A percentile compares a stretch with the other conserved stretches of the same genome.
Conservation (phyloP, 2,329 filamentous ascomycete genomes). For the Ceratocystis destructans region DNA sequence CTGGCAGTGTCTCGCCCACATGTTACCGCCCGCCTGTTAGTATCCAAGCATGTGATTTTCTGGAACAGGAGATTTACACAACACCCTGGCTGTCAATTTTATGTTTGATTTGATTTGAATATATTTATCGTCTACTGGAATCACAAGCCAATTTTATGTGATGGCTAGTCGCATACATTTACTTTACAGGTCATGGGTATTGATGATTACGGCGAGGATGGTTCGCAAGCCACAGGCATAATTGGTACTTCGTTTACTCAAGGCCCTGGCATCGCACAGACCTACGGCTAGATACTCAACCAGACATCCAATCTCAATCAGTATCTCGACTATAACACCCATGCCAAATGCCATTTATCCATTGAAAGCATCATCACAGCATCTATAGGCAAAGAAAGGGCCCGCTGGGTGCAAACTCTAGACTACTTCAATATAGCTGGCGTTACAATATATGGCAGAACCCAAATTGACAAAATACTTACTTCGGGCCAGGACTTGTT, state of each 20-base stretch:
- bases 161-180: conserved; percentile 52
- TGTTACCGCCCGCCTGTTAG: conserved; percentile 69
- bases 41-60: conserved; percentile 63
- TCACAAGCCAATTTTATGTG: conserved; percentile 42
- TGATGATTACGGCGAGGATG: conserved; percentile 35
- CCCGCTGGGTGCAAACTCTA: conserved; percentile 46
- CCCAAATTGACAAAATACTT: conserved; percentile 31
- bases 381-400: conserved; percentile 21
- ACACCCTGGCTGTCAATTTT: conserved; percentile 60
- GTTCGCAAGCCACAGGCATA: conserved; percentile 38
- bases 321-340: conserved; percentile 44
- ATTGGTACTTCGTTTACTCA: conserved; percentile 16
- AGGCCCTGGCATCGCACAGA: conserved; percentile 24
- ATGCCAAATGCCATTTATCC: conserved; percentile 40
- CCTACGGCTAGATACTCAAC: conserved; percentile 20
- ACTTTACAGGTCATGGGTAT: conserved; percentile 54
- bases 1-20: conserved; percentile 62
- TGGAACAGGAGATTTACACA: conserved; percentile 71
- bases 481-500: conserved; percentile 34
- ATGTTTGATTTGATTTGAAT: conserved; percentile 25
- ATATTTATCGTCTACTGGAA: too few relatives aligned
- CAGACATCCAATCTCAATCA: conserved; percentile 43
- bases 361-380: conserved; percentile 34
- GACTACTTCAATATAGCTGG: conserved; percentile 40
- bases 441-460: conserved; percentile 27